phyloP scores from a whole-genome alignment of 805 yeast species.

The Ascoidea rubescens region DNA sequence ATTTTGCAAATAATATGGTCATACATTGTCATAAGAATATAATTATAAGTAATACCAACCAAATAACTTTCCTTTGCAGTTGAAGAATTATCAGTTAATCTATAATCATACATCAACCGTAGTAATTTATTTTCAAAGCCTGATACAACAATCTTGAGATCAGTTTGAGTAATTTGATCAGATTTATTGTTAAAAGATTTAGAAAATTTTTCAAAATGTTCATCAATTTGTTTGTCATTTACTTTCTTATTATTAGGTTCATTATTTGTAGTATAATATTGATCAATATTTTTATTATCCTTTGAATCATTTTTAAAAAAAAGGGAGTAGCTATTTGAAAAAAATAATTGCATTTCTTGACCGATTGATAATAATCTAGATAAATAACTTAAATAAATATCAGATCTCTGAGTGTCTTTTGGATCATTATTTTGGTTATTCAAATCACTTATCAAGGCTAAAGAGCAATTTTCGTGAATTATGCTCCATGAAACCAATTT shows the following conservation, averaged over 20 bases:
- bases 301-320: too few species aligned
- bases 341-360: conserved; percentile 24
- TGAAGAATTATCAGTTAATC: conserved; percentile 21
- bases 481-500: conserved; percentile 34
- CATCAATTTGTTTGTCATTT: not conserved
- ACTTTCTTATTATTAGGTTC: not conserved
- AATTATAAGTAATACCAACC: conserved; percentile 33
- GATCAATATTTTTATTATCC: conserved; percentile 13
- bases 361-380: conserved; percentile 32
- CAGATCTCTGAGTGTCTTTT: conserved; percentile 21
- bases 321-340: not conserved
- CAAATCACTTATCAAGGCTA: conserved; percentile 18
- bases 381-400: conserved; percentile 29
- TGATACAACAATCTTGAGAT: conserved; percentile 20
- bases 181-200: conserved; percentile 2
- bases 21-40: conserved; percentile 34
- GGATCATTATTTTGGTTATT: not conserved
- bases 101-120: conserved; percentile 21
- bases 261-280: not conserved
- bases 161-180: not conserved
- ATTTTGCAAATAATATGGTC: conserved; percentile 35
- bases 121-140: conserved; percentile 28
- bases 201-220: conserved; percentile 1
- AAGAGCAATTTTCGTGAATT: conserved; percentile 25
- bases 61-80: conserved; percentile 24